phyloP scores from a whole-genome alignment of 495 filamentous ascomycete genomes.

The Penicillium samsonianum region DNA sequence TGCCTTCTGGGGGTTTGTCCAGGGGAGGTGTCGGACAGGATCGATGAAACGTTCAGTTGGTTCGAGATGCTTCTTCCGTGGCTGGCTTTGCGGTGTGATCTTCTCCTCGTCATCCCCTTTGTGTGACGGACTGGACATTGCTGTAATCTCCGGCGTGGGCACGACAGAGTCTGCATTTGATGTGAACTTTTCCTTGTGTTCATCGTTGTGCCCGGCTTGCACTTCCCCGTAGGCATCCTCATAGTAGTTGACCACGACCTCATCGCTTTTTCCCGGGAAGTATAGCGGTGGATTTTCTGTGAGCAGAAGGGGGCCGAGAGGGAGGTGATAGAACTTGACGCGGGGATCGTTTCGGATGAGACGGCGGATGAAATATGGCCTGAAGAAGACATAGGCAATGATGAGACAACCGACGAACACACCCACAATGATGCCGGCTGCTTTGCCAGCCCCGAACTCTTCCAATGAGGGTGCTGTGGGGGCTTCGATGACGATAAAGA shows the following conservation, averaged over 20 bases:
- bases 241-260: slow-evolving; percentile 53
- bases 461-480: slow-evolving; percentile 41
- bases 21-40: slow-evolving; percentile 32
- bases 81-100: slow-evolving; percentile 46
- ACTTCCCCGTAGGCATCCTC: slow-evolving; percentile 37
- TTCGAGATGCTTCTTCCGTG: slow-evolving; percentile 25
- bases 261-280: slow-evolving; percentile 46
- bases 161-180: slow-evolving; percentile 59
- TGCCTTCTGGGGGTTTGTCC: slow-evolving; percentile 37
- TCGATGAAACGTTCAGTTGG: slow-evolving; percentile 40
- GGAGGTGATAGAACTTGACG: slow-evolving; percentile 58
- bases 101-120: slow-evolving; percentile 62
- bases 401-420: slow-evolving; percentile 55
- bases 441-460: slow-evolving; percentile 51
- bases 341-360: slow-evolving; percentile 57
- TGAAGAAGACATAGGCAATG: slow-evolving; percentile 57
- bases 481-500: slow-evolving; percentile 57
- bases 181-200: slow-evolving; percentile 7
- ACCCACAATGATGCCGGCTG: slow-evolving; percentile 58
- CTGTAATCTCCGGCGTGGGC: slow-evolving; percentile 70
- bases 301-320: slow-evolving; percentile 57
- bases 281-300: slow-evolving; percentile 46
- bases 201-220: slow-evolving; percentile 22
- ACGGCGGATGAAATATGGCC: slow-evolving; percentile 63
- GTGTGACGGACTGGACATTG: slow-evolving; percentile 27